These are phyloP conservation scores for Citrullus colocynthis DNA, from an alignment of 306 rosid species.

Conservation along the genomic window DNA sequence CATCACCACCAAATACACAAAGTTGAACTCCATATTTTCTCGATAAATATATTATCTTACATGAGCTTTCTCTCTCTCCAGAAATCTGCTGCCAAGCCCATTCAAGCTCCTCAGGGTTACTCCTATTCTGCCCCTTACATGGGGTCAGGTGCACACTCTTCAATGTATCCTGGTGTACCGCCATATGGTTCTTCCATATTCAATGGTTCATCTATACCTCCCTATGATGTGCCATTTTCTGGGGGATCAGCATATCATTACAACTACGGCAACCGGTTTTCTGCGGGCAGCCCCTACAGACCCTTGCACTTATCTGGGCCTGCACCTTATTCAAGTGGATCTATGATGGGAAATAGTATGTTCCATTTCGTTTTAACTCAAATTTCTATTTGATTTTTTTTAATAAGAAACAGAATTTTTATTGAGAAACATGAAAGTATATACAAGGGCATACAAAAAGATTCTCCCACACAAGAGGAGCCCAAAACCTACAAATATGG, in stretches of 20 bases:
- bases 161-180: constrained; percentile 84
- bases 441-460: neutral
- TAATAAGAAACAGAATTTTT: neutral
- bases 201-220: constrained; percentile 80
- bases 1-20: neutral
- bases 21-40: neutral
- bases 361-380: neutral
- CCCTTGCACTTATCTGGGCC: constrained; percentile 84
- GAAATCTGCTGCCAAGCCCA: constrained; percentile 85
- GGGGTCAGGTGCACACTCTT: constrained; percentile 75
- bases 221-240: constrained; percentile 81
- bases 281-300: constrained; percentile 84
- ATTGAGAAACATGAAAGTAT: too few relatives aligned
- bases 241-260: constrained; percentile 95
- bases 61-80: constrained; percentile 12
- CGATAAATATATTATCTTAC: neutral
- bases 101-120: constrained; percentile 67
- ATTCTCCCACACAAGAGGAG: neutral
- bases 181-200: constrained; percentile 89
- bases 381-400: neutral
- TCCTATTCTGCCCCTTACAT: constrained; percentile 62
- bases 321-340: constrained; percentile 73
- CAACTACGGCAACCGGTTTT: constrained; percentile 64
- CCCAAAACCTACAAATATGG: neutral
- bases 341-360: constrained; percentile 78